These are phyloP conservation scores for Arthrobotrys conoides DNA, from an alignment of 2,329 filamentous ascomycete species.

Conservation along the genomic window DNA sequence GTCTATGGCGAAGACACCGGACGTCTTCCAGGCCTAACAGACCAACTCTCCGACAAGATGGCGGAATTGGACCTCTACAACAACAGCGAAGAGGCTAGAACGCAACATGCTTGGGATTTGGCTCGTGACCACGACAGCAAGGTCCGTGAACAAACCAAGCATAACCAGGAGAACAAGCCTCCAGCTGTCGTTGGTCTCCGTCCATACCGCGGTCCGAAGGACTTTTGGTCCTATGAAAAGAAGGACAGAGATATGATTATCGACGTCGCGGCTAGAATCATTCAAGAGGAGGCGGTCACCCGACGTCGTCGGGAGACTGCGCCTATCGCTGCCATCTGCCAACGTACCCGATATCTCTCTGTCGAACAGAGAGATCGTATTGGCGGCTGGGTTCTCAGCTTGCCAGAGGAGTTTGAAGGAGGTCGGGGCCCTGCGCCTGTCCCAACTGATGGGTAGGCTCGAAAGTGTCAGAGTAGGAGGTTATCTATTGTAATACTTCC, in stretches of 20 bases:
- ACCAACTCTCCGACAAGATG: not conserved
- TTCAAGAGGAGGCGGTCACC: not conserved
- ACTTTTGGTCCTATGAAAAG: not conserved
- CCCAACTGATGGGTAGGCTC: conserved; percentile 2
- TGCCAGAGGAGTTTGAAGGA: conserved; percentile 23
- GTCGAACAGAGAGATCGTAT: conserved; percentile 5
- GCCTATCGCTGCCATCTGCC: not conserved
- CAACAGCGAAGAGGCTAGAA: not conserved
- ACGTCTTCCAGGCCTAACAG: not conserved
- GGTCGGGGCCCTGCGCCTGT: not conserved
- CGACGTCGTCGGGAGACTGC: not conserved
- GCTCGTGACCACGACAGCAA: conserved; percentile 5
- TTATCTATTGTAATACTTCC: not conserved
- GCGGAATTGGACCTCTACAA: conserved; percentile 5
- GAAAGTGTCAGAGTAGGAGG: not conserved
- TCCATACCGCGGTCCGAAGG: not conserved
- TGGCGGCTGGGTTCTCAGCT: conserved; percentile 10
- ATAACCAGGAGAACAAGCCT: not conserved
- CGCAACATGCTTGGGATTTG: not conserved
- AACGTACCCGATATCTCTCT: conserved; percentile 5
- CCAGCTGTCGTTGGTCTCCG: too few species aligned
- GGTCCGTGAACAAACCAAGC: not conserved
- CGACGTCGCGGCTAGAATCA: not conserved
- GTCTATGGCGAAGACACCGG: not conserved
- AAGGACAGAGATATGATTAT: not conserved